A percentile compares a stretch with the other conserved stretches of the same genome.
Conservation (phyloP, 331 rosid genomes). For the Telfairia occidentalis region DNA sequence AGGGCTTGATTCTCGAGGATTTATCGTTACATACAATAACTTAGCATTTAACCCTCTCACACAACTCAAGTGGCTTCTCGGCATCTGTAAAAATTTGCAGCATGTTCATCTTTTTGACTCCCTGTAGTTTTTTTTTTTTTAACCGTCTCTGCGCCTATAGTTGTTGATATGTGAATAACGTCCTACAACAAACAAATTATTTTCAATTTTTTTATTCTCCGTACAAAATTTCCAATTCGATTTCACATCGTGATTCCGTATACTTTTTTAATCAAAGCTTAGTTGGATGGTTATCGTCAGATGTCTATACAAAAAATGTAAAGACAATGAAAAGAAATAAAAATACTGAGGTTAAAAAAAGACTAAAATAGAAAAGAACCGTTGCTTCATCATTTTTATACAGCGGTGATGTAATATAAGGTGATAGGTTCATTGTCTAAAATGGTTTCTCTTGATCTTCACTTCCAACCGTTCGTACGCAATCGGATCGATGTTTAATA, state of each 20-base stretch:
- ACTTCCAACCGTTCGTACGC: no score
- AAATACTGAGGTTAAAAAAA: no score
- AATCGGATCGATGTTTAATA: neutral
- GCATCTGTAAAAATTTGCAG: neutral
- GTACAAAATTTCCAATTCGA: no score
- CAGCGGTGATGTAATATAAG: no score
- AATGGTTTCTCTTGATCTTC: no score
- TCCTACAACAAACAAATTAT: neutral
- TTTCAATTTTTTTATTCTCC: neutral
- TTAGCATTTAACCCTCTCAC: neutral
- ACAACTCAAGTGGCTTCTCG: neutral
- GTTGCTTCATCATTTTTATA: neutral
- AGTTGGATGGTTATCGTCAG: no score
- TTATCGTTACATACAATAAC: neutral
- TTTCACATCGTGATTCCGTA: no score
- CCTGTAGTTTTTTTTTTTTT: neutral
- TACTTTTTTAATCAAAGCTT: no score
- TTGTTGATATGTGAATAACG: neutral
- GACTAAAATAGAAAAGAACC: neutral
- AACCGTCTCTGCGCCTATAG: neutral
- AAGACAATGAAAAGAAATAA: neutral
- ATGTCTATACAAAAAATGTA: no score
- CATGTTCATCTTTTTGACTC: neutral
- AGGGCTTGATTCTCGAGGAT: neutral
- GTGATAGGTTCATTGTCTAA: no score